These are phyloP conservation scores for Capsicum pubescens DNA, from an alignment of 257 asterid genomes.

Conservation along the genomic window DNA sequence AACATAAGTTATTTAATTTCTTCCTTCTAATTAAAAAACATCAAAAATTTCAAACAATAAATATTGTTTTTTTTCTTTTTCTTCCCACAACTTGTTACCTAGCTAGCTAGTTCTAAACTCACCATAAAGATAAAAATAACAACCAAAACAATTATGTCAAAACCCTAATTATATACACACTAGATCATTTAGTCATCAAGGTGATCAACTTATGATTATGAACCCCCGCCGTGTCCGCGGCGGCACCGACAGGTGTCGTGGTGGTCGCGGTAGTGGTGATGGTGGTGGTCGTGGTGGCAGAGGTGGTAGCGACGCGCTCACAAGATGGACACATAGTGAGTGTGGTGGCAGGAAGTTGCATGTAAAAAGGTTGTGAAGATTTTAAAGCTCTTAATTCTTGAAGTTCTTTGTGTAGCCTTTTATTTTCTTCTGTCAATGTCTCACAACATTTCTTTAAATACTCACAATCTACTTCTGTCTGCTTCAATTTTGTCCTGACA, in stretches of 20 bases:
- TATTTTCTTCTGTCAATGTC: slow-evolving; percentile 83
- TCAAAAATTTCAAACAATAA: slow-evolving; percentile 2
- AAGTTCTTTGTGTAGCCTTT: slow-evolving; percentile 82
- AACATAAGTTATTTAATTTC: background rate
- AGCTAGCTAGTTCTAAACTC: slow-evolving; percentile 14
- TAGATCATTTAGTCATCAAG: background rate
- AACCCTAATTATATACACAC: slow-evolving; percentile 12
- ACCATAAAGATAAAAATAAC: background rate
- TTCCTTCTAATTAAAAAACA: slow-evolving; percentile 9
- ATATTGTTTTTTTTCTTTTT: background rate
- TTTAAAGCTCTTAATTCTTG: slow-evolving; percentile 84
- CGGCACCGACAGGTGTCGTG: background rate
- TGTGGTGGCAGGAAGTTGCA: slow-evolving; percentile 91
- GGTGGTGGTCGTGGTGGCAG: slow-evolving; percentile 33
- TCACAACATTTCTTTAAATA: slow-evolving; percentile 85
- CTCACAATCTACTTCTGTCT: slow-evolving; percentile 96
- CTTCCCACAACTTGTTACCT: background rate
- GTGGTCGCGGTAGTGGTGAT: background rate
- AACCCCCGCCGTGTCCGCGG: slow-evolving; percentile 22
- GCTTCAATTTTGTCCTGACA: slow-evolving; percentile 87
- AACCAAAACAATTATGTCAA: background rate
- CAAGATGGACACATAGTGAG: slow-evolving; percentile 96
- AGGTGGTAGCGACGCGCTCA: slow-evolving; percentile 63
- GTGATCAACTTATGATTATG: slow-evolving; percentile 38
- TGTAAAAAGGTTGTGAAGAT: slow-evolving; percentile 79